These are phyloP conservation scores for Nidularia sp. DNA, from an alignment of 768 basidiomycete genomes.

Conservation along the genomic window DNA sequence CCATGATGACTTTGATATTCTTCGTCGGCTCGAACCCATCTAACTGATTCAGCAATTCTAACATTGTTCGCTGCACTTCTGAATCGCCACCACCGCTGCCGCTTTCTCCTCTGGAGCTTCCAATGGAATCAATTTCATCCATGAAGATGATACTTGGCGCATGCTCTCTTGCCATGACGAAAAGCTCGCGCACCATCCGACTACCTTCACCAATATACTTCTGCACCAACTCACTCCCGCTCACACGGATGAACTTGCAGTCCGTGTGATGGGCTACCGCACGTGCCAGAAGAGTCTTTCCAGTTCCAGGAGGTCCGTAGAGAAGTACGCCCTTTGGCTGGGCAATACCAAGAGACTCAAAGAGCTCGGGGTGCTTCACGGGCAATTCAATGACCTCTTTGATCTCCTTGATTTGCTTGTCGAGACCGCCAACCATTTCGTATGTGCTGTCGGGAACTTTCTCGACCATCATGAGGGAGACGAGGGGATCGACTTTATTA, in stretches of 20 bases:
- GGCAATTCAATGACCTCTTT: slow-evolving; percentile 95
- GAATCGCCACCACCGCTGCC: slow-evolving; percentile 87
- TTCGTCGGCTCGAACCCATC: slow-evolving; percentile 96
- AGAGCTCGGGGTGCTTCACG: slow-evolving; percentile 96
- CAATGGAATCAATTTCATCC: slow-evolving; percentile 99
- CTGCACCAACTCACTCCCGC: slow-evolving; percentile 91
- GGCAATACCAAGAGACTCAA: slow-evolving; percentile 93
- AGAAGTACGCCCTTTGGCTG: slow-evolving; percentile 96
- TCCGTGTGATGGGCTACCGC: slow-evolving; percentile 98
- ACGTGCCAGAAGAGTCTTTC: slow-evolving; percentile 91
- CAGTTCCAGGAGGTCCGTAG: slow-evolving; percentile 95
- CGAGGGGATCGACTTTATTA: slow-evolving; percentile 97
- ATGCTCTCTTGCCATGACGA: slow-evolving; percentile 97
- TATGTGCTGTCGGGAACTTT: slow-evolving; percentile 99
- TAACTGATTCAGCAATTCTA: slow-evolving; percentile 84
- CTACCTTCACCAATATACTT: slow-evolving; percentile 98
- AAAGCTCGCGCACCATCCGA: slow-evolving; percentile 94
- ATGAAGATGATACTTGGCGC: slow-evolving; percentile 99
- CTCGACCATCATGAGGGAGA: slow-evolving; percentile 99
- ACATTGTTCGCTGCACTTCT: slow-evolving; percentile 88
- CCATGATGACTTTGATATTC: slow-evolving; percentile 96
- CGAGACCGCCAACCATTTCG: slow-evolving; percentile 99
- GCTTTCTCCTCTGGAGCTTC: slow-evolving; percentile 87
- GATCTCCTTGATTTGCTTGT: slow-evolving; percentile 99
- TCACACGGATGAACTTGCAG: slow-evolving; percentile 96